A percentile compares a stretch with the other conserved stretches of the same genome.
phyloP scores from a whole-genome alignment of 306 rosid genomes.

The Prunus kanzakura region DNA sequence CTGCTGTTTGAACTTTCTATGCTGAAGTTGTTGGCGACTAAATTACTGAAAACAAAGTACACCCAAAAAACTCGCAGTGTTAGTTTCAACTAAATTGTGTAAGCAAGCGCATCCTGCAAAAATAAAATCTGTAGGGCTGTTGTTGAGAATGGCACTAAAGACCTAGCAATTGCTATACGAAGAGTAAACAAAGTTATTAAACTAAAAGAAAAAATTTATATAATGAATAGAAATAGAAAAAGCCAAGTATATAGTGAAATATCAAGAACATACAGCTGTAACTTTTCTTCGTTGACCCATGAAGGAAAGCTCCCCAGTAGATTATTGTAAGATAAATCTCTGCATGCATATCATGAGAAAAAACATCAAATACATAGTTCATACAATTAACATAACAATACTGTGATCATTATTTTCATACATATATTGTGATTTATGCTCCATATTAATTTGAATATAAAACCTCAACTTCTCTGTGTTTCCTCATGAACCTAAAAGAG shows the following conservation, averaged over 20 bases:
- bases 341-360: slow-evolving; percentile 35
- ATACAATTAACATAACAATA: neutral
- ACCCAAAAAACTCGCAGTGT: slow-evolving; percentile 15
- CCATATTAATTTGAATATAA: neutral
- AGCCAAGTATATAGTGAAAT: neutral
- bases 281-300: slow-evolving; percentile 49
- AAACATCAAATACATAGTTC: slow-evolving; percentile 1
- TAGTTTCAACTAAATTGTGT: slow-evolving; percentile 15
- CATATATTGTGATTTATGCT: neutral
- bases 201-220: neutral
- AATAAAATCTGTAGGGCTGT: neutral
- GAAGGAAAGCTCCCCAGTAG: slow-evolving; percentile 70
- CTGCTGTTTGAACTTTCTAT: slow-evolving; percentile 47
- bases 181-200: neutral
- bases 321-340: slow-evolving; percentile 83
- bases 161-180: neutral
- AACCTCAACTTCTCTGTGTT: neutral
- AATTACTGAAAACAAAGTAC: slow-evolving; percentile 48
- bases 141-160: neutral
- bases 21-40: slow-evolving; percentile 74
- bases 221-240: neutral
- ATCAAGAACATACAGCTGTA: slow-evolving; percentile 51
- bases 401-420: neutral
- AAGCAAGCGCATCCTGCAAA: neutral
- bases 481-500: neutral